Base-by-base conservation (phyloP, 108 stramenopile genomes). In the Fragilaria radians region DNA sequence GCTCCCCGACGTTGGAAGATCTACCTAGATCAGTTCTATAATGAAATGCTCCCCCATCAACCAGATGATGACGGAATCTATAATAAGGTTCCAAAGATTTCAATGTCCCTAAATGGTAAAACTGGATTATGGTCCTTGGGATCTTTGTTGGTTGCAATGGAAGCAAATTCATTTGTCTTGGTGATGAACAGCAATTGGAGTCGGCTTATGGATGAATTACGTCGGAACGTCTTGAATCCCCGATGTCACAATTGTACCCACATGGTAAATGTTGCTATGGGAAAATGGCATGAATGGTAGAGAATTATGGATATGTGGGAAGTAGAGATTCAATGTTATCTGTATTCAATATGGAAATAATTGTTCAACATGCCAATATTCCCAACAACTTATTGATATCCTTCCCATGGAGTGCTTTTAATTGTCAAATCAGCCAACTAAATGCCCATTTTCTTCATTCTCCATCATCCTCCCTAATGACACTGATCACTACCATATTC, bases 171-270 rank as follows among this genome's bases (percentile, higher is more conserved):
- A 23, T 82, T 70, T 67, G 81, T 82, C 27, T 61, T 82, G 53
- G 68, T 76, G 0, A 72, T 70, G 5, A 70, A n/a, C 18, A 75
- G 73, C 32, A 82, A 82, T 65, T 82, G 81, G 81, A 78, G 77
- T 58, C 53, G 68, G 31, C 22, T 82, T 17, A 70, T 82, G 68
- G 65, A 82, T 45, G 74, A 76, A 57, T 33, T 82, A 46, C 61
- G 81, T 52, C 24, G 55, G 46, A 32, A 48, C 18, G 61, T 82
- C 28, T 17, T 82, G 27, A 64, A 82, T 52, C 66, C 76, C 47
- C 30, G 64, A 29, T 82, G 74, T 51, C 32, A 52, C 14, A 65
- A 57, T 26, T 78, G 74, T 46, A 81, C 76, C 56, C 50, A 54
- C 49, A 63, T 55, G 53, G 66, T 65, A 51, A 45, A 65, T 63